Evolutionary conservation across 352 stramenopile species (phyloP).

Genomic region (Phytophthora lateralis): DNA sequence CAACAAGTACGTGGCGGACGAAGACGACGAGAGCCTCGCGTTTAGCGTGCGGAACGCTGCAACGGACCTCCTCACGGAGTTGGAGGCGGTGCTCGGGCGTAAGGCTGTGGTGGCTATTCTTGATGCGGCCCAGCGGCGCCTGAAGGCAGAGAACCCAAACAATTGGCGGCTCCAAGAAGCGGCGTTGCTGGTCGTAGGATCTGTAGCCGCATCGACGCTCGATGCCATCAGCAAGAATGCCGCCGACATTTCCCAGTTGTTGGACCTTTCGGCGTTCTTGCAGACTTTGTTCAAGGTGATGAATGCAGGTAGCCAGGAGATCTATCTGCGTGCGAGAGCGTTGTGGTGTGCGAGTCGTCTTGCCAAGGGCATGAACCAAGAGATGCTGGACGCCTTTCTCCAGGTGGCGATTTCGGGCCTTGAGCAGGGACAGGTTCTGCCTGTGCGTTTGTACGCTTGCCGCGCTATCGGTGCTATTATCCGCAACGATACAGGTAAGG

Average conservation of each 20-base stretch:
- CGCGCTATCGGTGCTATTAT: slow-evolving; percentile 76
- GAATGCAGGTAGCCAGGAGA: slow-evolving; percentile 63
- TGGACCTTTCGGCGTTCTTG: slow-evolving; percentile 70
- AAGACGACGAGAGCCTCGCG: slow-evolving; percentile 83
- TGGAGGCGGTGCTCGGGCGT: slow-evolving; percentile 67
- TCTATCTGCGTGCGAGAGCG: slow-evolving; percentile 78
- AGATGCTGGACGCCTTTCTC: slow-evolving; percentile 76
- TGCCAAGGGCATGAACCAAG: slow-evolving; percentile 66
- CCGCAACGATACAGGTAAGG: slow-evolving; percentile 62
- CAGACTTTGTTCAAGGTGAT: slow-evolving; percentile 83
- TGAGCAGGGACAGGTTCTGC: slow-evolving; percentile 70
- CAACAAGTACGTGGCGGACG: slow-evolving; percentile 86
- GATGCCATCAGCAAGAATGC: slow-evolving; percentile 61
- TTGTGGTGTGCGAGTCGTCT: slow-evolving; percentile 84
- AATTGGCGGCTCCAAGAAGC: slow-evolving; percentile 82
- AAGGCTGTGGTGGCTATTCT: slow-evolving; percentile 65
- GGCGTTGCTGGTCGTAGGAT: slow-evolving; percentile 72
- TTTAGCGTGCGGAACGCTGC: slow-evolving; percentile 82
- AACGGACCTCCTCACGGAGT: slow-evolving; percentile 63
- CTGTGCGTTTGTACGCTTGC: slow-evolving; percentile 81
- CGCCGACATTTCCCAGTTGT: slow-evolving; percentile 45
- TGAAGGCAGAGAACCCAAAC: slow-evolving; percentile 48
- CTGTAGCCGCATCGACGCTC: slow-evolving; percentile 61
- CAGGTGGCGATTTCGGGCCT: slow-evolving; percentile 77
- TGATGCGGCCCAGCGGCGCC: slow-evolving; percentile 63